phyloP scores from a whole-genome alignment of 179 eudicot species.

The Vitellaria paradoxa region DNA sequence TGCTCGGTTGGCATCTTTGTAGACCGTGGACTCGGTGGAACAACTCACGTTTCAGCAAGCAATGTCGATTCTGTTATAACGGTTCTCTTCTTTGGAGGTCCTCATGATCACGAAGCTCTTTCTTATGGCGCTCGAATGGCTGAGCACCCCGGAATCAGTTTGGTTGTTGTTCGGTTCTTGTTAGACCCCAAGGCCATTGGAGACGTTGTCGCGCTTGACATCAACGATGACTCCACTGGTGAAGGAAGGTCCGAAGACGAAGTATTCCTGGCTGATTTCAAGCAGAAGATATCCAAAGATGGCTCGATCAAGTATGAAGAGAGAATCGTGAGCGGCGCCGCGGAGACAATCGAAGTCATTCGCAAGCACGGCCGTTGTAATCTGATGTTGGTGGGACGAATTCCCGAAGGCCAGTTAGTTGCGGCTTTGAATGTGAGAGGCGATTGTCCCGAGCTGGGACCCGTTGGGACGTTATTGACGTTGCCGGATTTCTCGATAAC shows the following conservation, averaged over 20 bases:
- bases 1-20: conserved; percentile 83
- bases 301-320: conserved; percentile 31
- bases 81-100: conserved; percentile 68
- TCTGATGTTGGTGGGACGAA: conserved; percentile 51
- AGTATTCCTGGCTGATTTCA: conserved; percentile 29
- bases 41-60: conserved; percentile 70
- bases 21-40: conserved; percentile 81
- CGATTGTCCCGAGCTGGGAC: conserved; percentile 60
- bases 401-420: conserved; percentile 42
- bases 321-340: conserved; percentile 28
- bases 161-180: conserved; percentile 43
- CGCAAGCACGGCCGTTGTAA: conserved; percentile 35
- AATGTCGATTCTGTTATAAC: conserved; percentile 54
- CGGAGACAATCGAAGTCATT: conserved; percentile 25
- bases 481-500: conserved; percentile 26
- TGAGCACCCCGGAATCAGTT: conserved; percentile 70
- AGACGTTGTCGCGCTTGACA: conserved; percentile 27
- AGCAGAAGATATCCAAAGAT: conserved; percentile 20
- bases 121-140: conserved; percentile 72
- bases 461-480: conserved; percentile 23
- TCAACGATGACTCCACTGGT: background rate
- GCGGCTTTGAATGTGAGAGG: conserved; percentile 19
- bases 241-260: conserved; percentile 36
- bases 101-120: conserved; percentile 74
- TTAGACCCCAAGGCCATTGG: conserved; percentile 19